Conservation (phyloP, 345 rosid genomes). For the Bruguiera sexangula region DNA sequence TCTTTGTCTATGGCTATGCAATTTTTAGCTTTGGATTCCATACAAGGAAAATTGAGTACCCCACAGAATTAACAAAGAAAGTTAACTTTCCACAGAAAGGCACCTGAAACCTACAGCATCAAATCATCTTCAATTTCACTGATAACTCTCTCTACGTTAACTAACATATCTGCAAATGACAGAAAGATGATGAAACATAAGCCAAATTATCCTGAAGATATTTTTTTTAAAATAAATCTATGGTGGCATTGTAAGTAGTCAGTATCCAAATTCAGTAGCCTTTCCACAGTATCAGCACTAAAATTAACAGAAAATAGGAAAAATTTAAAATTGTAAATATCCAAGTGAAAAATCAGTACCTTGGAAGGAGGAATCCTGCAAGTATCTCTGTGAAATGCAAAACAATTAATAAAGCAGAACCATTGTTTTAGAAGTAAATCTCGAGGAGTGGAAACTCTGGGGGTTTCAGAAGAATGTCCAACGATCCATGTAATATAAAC, state of each 20-base stretch:
- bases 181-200: slow-evolving; percentile 6
- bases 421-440: neutral
- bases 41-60: no score
- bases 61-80: no score
- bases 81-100: neutral
- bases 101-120: neutral
- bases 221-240: no score
- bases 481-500: neutral
- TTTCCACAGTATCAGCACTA: neutral
- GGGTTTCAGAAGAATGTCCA: slow-evolving; percentile 14
- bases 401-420: slow-evolving; percentile 9
- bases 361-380: slow-evolving; percentile 84
- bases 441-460: slow-evolving; percentile 6
- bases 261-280: no score
- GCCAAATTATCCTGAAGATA: no score
- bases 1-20: no score
- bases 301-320: neutral
- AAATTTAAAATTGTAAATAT: neutral
- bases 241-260: no score
- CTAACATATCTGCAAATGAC: slow-evolving; percentile 62
- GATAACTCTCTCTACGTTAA: slow-evolving; percentile 62
- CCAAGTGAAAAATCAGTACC: slow-evolving; percentile 39
- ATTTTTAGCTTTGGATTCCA: no score
- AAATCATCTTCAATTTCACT: slow-evolving; percentile 50
- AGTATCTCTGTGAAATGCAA: slow-evolving; percentile 55